These are phyloP conservation scores for Termitomyces sp. DNA, from an alignment of 768 basidiomycete genomes.

Conservation along the genomic window DNA sequence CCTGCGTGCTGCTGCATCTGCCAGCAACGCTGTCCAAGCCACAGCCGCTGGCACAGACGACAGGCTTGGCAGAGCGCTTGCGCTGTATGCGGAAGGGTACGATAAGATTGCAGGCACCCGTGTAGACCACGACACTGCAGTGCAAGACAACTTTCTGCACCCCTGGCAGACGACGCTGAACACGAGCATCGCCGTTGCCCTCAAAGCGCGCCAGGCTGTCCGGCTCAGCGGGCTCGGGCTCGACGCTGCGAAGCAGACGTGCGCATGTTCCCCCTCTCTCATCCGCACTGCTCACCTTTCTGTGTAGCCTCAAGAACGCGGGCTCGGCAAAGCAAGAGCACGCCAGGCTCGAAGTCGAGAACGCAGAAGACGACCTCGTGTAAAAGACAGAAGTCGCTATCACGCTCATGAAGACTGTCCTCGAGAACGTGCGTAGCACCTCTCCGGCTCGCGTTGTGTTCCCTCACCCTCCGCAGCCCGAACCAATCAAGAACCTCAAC, in stretches of 20 bases:
- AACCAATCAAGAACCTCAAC: conserved; percentile 91
- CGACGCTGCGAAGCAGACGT: conserved; percentile 88
- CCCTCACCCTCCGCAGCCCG: conserved; percentile 59
- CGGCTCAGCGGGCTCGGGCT: conserved; percentile 77
- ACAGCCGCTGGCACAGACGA: too few relatives aligned
- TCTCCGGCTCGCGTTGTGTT: conserved; percentile 33
- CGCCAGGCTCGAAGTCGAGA: conserved; percentile 86
- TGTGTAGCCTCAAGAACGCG: conserved; percentile 70
- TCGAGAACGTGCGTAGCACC: conserved; percentile 86
- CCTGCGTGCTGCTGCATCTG: conserved; percentile 71
- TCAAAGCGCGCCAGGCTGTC: conserved; percentile 89
- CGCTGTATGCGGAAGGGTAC: conserved; percentile 76
- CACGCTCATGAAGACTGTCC: conserved; percentile 94
- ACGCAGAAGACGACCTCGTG: conserved; percentile 92
- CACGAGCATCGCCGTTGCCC: conserved; percentile 79
- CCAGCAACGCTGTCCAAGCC: conserved; percentile 41
- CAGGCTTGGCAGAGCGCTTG: too few relatives aligned
- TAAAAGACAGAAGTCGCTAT: conserved; percentile 98
- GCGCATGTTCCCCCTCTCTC: conserved; percentile 19
- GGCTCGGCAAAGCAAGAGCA: conserved; percentile 80
- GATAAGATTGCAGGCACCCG: conserved; percentile 78
- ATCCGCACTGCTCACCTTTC: too few relatives aligned
- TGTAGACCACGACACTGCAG: conserved; percentile 70
- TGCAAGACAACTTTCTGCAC: conserved; percentile 61
- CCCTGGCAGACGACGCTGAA: conserved; percentile 89